A percentile compares a stretch with the other conserved stretches of the same genome.
phyloP scores from a whole-genome alignment of 2,329 filamentous ascomycete species.

The Colletotrichum higginsianum region DNA sequence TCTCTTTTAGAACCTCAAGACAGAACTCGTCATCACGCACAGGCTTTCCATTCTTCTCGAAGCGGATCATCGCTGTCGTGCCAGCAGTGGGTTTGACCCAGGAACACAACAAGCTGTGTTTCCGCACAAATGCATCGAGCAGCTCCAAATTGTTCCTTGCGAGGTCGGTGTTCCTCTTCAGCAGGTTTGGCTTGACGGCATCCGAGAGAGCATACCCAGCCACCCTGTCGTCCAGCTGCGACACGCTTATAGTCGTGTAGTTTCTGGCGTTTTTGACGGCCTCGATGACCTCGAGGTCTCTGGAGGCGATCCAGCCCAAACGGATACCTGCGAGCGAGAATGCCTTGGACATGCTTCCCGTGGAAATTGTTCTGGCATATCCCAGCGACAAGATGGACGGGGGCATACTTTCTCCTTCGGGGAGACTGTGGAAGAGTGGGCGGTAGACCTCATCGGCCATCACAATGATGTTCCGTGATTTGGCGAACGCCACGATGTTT shows the following conservation, averaged over 20 bases:
- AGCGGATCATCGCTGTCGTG: conserved; percentile 83
- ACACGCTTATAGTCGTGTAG: conserved; percentile 90
- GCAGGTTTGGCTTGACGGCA: conserved; percentile 56
- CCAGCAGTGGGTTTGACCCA: conserved; percentile 85
- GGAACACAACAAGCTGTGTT: conserved; percentile 73
- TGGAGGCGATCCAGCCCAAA: conserved; percentile 85
- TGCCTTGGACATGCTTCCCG: conserved; percentile 89
- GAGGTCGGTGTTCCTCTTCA: conserved; percentile 75
- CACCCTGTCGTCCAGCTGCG: conserved; percentile 83
- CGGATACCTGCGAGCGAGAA: conserved; percentile 87
- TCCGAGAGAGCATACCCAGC: conserved; percentile 80
- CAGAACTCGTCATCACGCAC: conserved; percentile 82
- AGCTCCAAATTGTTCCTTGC: conserved; percentile 77
- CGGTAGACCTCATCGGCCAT: conserved; percentile 87
- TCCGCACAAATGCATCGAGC: conserved; percentile 76
- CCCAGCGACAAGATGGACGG: conserved; percentile 80
- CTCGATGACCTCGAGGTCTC: conserved; percentile 72
- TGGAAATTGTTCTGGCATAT: conserved; percentile 81
- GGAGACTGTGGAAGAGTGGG: conserved; percentile 81
- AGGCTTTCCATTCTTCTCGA: conserved; percentile 71
- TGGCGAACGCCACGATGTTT: conserved; percentile 74
- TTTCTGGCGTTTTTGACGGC: conserved; percentile 76
- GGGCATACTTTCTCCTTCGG: conserved; percentile 63
- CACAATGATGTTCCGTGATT: conserved; percentile 74
- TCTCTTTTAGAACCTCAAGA: conserved; percentile 75